Conservation (phyloP, 2,329 filamentous ascomycete genomes). For the Gaeumannomyces tritici region DNA sequence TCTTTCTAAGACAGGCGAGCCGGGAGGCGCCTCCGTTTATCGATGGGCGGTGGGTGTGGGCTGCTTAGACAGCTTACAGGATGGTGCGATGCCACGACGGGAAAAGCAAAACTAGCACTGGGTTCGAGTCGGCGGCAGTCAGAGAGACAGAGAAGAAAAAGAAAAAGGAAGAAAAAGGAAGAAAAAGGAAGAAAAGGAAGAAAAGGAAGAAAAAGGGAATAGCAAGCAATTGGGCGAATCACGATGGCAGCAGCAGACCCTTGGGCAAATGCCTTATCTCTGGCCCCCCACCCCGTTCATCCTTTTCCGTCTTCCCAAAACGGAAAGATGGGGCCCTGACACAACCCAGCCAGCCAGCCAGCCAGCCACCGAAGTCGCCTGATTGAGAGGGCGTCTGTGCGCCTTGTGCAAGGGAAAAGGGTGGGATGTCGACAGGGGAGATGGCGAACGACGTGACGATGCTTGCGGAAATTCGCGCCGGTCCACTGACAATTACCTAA, state of each 20-base stretch:
- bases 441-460: background rate
- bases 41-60: background rate
- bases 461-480: background rate
- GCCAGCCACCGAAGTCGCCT: background rate
- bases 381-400: background rate
- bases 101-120: background rate
- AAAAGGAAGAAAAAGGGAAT: background rate
- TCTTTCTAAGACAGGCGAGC: background rate
- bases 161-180: background rate
- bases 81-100: too few relatives aligned
- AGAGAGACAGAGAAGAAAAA: background rate
- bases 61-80: background rate
- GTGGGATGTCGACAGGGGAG: background rate
- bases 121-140: background rate
- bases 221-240: background rate
- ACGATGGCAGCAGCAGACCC: background rate
- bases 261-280: background rate
- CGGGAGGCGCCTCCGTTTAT: background rate
- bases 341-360: too few relatives aligned
- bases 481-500: background rate
- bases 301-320: background rate
- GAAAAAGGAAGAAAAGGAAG: background rate
- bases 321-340: background rate
- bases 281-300: constrained; percentile 1
- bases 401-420: background rate